phyloP scores from a whole-genome alignment of 495 filamentous ascomycete species.

The Annulohypoxylon moriforme region DNA sequence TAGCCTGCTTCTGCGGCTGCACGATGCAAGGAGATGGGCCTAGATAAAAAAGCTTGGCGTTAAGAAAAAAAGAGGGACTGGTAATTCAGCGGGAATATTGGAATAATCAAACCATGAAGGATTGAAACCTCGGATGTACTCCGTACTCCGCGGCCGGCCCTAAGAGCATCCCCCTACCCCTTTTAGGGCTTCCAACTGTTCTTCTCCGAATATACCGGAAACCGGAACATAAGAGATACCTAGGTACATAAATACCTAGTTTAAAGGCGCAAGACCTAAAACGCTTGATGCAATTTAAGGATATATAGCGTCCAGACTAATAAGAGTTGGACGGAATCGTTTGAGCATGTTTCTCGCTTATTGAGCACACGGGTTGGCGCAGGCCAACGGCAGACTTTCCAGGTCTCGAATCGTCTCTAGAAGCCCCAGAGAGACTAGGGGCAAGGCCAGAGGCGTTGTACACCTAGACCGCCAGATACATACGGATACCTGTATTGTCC shows the following conservation, averaged over 20 bases:
- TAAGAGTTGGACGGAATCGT: not conserved
- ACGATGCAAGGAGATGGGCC: conserved; percentile 40
- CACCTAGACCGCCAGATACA: conserved; percentile 30
- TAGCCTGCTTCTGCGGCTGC: conserved; percentile 30
- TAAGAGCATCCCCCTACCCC: not conserved
- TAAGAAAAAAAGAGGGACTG: conserved; percentile 11
- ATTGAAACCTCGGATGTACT: conserved; percentile 12
- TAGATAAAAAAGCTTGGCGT: conserved; percentile 48
- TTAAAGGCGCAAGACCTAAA: not conserved
- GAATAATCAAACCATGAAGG: not conserved
- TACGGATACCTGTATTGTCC: not conserved
- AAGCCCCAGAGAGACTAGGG: conserved; percentile 4
- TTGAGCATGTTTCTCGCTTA: conserved; percentile 4
- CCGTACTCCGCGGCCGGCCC: conserved; percentile 3
- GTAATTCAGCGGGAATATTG: not conserved
- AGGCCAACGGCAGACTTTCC: not conserved
- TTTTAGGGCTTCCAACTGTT: not conserved
- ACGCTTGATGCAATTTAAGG: not conserved
- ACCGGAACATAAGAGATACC: not conserved
- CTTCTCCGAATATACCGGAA: not conserved
- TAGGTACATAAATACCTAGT: not conserved
- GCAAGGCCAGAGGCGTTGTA: conserved; percentile 9
- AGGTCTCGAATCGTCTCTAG: not conserved
- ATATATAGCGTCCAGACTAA: not conserved
- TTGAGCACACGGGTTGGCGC: not conserved